Evolutionary conservation across 2,329 filamentous ascomycete genomes (phyloP), one percentile per base, ranked within the genome.

Genomic region (Coniochaeta sp.): DNA sequence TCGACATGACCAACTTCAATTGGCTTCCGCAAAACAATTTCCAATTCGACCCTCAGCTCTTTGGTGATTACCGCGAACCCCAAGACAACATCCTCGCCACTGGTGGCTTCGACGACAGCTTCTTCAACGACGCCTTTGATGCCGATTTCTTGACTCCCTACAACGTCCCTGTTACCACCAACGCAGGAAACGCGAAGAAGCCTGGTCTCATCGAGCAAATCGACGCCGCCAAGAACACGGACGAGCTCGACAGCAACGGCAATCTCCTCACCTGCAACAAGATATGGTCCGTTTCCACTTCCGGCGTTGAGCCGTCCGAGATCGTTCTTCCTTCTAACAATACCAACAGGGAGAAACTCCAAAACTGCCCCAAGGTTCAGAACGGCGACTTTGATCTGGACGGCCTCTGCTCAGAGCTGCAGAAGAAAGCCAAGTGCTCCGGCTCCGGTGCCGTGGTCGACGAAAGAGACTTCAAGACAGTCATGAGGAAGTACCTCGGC

Each of bases 351-450:
- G 92, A 96, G 74, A 91, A 91, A 76, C 76, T 97, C 24, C 91
- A 96, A 77, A 85, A 83, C 38, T 96, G 92, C 73, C 88, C 91
- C 62, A 92, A 89, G 72, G 95, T 96, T 67, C 89, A 93, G 70
- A 90, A 85, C 61, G 93, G 93, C 67, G 93, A 96, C 67, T 91
- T 98, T 65, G 95, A 99, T 66, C 89, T 99, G 57, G 95, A 99
- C 70, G 87, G 89, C 36, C 83, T 99, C 26, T 99, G 95, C 77
- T 89, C 89, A 5, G 93, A 99, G 71, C 84, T 99, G 16, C 90
- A 93, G 65, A 90, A 93, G 72, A 99, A 99, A 78, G 95, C 95
- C 61, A 95, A 93, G 71, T 99, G 95, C 74, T 96, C 92, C 0
- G 90, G 96, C 66, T 89, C 83, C 19, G 93, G 95, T 17, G 91